A percentile compares a stretch with the other conserved stretches of the same genome.
These are phyloP conservation scores for Leucosporidium yakuticum DNA, from an alignment of 768 basidiomycete species.

Conservation along the genomic window DNA sequence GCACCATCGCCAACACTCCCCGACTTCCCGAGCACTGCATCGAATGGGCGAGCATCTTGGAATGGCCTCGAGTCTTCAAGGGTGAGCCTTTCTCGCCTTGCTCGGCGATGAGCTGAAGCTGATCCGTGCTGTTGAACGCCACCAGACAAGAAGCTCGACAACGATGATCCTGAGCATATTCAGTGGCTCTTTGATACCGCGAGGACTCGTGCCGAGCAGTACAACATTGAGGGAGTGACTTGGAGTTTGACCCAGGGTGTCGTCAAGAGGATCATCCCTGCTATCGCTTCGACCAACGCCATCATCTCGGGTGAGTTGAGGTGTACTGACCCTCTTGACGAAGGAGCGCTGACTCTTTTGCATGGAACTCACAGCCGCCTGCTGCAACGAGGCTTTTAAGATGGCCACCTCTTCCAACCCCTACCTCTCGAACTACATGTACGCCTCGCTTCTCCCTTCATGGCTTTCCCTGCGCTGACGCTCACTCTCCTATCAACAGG, in stretches of 20 bases:
- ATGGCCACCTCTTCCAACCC: conserved; percentile 92
- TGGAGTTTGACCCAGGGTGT: conserved; percentile 98
- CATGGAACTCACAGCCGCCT: conserved; percentile 59
- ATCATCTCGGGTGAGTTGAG: conserved; percentile 75
- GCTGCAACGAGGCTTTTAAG: conserved; percentile 99
- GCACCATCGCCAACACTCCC: conserved; percentile 98
- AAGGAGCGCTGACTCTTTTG: background rate
- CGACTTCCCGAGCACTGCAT: conserved; percentile 98
- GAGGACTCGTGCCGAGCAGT: conserved; percentile 74
- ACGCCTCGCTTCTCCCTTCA: background rate
- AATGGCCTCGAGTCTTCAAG: conserved; percentile 91
- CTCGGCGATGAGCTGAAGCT: conserved; percentile 1
- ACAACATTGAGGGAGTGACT: conserved; percentile 96
- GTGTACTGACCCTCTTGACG: background rate
- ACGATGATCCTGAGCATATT: conserved; percentile 94
- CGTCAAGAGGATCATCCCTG: conserved; percentile 98
- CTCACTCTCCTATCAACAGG: conserved; percentile 12
- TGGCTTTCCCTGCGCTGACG: background rate
- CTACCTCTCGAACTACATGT: conserved; percentile 90
- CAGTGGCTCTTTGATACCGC: conserved; percentile 83
- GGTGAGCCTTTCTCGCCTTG: conserved; percentile 48
- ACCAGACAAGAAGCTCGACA: conserved; percentile 89
- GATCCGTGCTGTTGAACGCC: background rate
- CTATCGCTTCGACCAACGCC: conserved; percentile 96
- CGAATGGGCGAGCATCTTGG: conserved; percentile 97